Percentiles rank a stretch among this genome's conserved stretches.
Conservation (phyloP, 2,329 filamentous ascomycete genomes). For the Cladobotryum mycophilum region DNA sequence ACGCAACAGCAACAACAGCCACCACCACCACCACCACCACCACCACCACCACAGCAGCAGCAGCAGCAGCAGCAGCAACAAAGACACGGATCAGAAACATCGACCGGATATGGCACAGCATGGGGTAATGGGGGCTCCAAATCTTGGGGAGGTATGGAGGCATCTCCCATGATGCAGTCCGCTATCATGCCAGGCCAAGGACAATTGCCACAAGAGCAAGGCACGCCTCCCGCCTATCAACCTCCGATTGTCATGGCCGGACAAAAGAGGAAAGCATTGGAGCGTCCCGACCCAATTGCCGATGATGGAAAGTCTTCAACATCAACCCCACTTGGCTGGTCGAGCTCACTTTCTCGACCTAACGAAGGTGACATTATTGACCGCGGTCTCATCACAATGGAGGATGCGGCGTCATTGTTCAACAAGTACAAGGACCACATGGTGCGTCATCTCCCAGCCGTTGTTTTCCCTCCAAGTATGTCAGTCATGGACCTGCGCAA, state of each 20-base stretch:
- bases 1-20: neutral
- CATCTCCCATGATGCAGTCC: constrained; percentile 9
- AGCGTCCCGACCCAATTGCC: neutral
- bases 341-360: constrained; percentile 4
- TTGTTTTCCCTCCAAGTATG: constrained; percentile 51
- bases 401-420: constrained; percentile 50
- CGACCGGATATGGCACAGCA: neutral
- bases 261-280: constrained; percentile 9
- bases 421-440: constrained; percentile 54
- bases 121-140: neutral
- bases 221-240: constrained; percentile 1
- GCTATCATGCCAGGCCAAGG: neutral
- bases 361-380: constrained; percentile 48
- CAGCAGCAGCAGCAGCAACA: no score
- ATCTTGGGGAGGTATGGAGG: constrained; percentile 6
- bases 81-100: constrained; percentile 1
- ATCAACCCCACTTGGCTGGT: constrained; percentile 6
- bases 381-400: constrained; percentile 51
- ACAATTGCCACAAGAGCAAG: constrained; percentile 3
- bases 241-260: constrained; percentile 13
- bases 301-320: constrained; percentile 5
- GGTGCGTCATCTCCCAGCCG: constrained; percentile 54
- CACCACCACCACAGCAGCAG: no score
- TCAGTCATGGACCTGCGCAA: constrained; percentile 51
- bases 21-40: no score